phyloP scores from a whole-genome alignment of 306 rosid species.

The Heteromeles arbutifolia region DNA sequence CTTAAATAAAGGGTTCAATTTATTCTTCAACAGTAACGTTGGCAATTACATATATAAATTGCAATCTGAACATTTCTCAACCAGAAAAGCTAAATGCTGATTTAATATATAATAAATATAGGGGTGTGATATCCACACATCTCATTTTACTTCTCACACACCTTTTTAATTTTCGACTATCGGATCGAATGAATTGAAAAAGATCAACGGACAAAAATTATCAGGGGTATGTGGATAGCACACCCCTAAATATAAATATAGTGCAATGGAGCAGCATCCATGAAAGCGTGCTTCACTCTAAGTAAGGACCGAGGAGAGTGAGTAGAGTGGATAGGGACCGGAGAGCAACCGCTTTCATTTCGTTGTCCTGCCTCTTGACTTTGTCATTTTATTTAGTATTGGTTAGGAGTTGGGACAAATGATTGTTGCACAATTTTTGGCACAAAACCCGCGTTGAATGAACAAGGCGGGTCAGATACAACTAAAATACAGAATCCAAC shows the following conservation, averaged over 20 bases:
- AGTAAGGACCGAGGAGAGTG: not conserved
- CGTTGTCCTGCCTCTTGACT: not conserved
- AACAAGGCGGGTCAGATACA: rapidly evolving
- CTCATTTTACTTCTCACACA: too few relatives aligned
- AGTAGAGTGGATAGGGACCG: not conserved
- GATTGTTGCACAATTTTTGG: not conserved
- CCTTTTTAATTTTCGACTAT: too few relatives aligned
- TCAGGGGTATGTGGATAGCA: too few relatives aligned
- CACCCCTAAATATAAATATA: too few relatives aligned
- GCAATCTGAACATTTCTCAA: conserved; percentile 3
- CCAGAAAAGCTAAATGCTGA: conserved; percentile 7
- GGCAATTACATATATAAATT: conserved; percentile 5
- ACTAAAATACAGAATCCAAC: too few relatives aligned
- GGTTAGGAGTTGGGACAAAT: not conserved
- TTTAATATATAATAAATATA: not conserved
- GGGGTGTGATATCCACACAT: too few relatives aligned
- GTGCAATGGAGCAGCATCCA: too few relatives aligned
- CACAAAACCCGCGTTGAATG: not conserved
- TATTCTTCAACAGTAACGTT: conserved; percentile 6
- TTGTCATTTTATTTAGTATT: not conserved
- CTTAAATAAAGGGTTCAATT: not conserved
- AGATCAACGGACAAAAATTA: too few relatives aligned
- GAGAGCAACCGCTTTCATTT: not conserved
- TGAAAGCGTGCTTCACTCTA: not conserved
- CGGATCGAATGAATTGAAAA: too few relatives aligned